Conservation (phyloP, 306 rosid species). For the Quillaja saponaria region DNA sequence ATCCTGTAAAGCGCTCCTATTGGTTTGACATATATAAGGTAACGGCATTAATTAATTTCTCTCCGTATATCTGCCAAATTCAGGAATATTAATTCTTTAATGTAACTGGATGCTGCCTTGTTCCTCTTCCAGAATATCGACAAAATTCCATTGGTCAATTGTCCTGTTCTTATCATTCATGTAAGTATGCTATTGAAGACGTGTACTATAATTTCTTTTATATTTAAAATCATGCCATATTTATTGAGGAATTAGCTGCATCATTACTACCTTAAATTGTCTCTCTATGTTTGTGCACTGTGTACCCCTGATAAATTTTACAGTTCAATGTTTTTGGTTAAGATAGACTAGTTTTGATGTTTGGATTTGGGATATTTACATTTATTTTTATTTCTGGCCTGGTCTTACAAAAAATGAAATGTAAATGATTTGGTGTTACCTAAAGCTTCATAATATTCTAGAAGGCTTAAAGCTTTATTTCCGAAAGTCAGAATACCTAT, state of each 20-base stretch:
- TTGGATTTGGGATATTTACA: too few species aligned
- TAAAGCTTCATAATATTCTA: too few species aligned
- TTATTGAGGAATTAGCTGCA: too few species aligned
- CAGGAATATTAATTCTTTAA: background rate
- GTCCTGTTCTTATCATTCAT: conserved; percentile 91
- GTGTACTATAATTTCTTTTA: conserved; percentile 14
- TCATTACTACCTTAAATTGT: background rate
- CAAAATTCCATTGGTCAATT: conserved; percentile 78
- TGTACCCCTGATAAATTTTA: too few species aligned
- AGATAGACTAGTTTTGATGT: background rate
- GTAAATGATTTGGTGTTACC: too few species aligned
- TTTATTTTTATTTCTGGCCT: too few species aligned
- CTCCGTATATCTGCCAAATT: conserved; percentile 16
- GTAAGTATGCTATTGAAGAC: conserved; percentile 53
- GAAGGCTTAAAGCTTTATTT: too few species aligned
- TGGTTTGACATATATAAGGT: conserved; percentile 98
- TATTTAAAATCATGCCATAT: conserved; percentile 3
- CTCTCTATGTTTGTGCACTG: background rate
- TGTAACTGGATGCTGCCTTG: conserved; percentile 19
- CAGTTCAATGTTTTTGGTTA: background rate
- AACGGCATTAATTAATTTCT: conserved; percentile 13
- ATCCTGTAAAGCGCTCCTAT: conserved; percentile 85
- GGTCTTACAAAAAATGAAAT: too few species aligned
- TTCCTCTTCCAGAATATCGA: conserved; percentile 72
- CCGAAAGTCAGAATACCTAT: too few species aligned